Evolutionary conservation across 2,329 filamentous ascomycete species (phyloP).

Genomic region (Calonectria montana): DNA sequence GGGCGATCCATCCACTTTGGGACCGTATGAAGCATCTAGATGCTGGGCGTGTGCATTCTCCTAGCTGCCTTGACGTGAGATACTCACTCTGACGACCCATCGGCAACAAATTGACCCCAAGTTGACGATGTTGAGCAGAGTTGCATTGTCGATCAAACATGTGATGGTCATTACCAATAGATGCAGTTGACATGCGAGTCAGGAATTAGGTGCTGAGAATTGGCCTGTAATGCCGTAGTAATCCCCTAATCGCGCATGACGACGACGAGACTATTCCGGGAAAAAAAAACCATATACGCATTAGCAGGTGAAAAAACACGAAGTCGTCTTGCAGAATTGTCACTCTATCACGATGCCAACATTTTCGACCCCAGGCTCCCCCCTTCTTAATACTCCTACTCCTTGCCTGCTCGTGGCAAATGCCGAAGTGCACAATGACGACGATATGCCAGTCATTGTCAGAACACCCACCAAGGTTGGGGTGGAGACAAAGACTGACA

Average conservation of each 20-base stretch:
- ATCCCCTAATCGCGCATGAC: constrained; percentile 23
- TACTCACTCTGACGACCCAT: constrained; percentile 18
- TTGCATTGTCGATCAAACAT: constrained; percentile 23
- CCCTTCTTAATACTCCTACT: not conserved
- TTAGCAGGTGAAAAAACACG: constrained; percentile 11
- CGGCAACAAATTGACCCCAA: not conserved
- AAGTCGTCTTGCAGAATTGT: constrained; percentile 16
- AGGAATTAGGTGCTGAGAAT: constrained; percentile 2
- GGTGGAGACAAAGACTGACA: constrained; percentile 1
- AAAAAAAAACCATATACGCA: not conserved
- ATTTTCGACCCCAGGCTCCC: not conserved
- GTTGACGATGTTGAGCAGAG: not conserved
- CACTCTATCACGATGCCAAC: not conserved
- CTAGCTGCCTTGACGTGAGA: constrained; percentile 14
- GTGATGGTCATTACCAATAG: constrained; percentile 17
- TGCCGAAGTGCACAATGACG: constrained; percentile 10
- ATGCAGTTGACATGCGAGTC: constrained; percentile 12
- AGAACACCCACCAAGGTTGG: not conserved
- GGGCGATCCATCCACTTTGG: constrained; percentile 18
- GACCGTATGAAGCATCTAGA: constrained; percentile 9
- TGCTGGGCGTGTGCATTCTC: constrained; percentile 25
- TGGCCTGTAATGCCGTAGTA: constrained; percentile 21
- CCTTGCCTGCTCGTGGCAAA: not conserved
- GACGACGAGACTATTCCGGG: constrained; percentile 2
- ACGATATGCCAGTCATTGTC: not conserved